Evolutionary conservation across 1,284 basidiomycete genomes (phyloP), one percentile per base, ranked within the genome.

Genomic region (Fomes fomentarius): DNA sequence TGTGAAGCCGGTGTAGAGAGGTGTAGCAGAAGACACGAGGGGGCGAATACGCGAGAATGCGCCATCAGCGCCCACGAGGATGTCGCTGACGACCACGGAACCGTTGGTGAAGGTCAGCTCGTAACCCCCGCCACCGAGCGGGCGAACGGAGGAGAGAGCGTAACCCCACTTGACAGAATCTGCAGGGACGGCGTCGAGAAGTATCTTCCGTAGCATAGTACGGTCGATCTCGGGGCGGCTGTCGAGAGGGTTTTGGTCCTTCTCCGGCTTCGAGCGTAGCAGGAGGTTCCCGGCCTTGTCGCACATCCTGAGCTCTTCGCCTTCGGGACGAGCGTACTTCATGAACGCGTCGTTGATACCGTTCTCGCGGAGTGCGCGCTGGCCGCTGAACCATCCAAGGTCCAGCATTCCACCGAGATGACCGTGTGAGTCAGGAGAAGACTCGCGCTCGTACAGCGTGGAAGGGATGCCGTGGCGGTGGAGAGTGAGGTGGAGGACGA

Each of bases 61-160:
- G 8, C 79, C 77, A 50, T 80, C 79, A 12, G 78, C 78, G 17
- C 78, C 79, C 22, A 81, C 63, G 28, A 80, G 64, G 39, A 76
- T 10, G 39, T 54, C 51, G 1, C 19, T 30, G 15, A 41, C 30
- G 15, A 39, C 28, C 14, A 34, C 25, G 17, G 46, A 14, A 15
- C 53, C 48, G 31, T 50, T 54, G 0, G 47, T 30, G 48, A 54
- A 54, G 17, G 47, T 41, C 17, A 54, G 43, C 38, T 54, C 53
- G 43, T 50, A 47, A 19, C 42, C 24, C 9, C 47, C 53, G n/a
- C 22, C 31, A 5, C 30, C 47, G 19, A 54, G 31, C 1, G 43
- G 30, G 4, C 31, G 35, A 24, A 46, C 42, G 19, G 43, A 40
- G 24, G 44, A 31, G 47, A 54, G 53, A 5, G n/a, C 17, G 28